phyloP scores from a whole-genome alignment of 2,329 filamentous ascomycete genomes.

The Stemphylium lycopersici region DNA sequence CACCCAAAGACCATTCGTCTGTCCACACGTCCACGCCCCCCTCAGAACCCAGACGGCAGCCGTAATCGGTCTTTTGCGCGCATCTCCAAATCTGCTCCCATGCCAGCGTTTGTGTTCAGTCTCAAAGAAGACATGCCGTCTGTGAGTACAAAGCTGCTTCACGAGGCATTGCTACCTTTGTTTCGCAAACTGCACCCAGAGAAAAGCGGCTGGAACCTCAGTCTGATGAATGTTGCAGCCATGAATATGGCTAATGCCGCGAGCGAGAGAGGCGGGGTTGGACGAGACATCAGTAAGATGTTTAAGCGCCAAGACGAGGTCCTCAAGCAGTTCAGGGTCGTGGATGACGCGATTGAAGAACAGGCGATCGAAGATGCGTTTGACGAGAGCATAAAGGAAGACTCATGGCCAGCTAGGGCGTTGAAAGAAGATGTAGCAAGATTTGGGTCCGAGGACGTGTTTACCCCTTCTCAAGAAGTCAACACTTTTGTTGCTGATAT shows the following conservation, averaged over 20 bases:
- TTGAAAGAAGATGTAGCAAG: conserved; percentile 1
- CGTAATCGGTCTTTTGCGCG: conserved; percentile 68
- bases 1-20: conserved; percentile 82
- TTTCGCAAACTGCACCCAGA: conserved; percentile 77
- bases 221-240: conserved; percentile 84
- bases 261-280: conserved; percentile 55
- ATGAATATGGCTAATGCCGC: conserved; percentile 74
- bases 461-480: conserved; percentile 33
- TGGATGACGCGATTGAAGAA: conserved; percentile 3
- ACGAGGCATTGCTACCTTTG: conserved; percentile 71
- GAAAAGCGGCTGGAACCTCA: conserved; percentile 75
- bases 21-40: conserved; percentile 70
- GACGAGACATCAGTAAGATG: conserved; percentile 81
- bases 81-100: conserved; percentile 74
- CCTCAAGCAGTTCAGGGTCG: conserved; percentile 69
- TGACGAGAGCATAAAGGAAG: conserved; percentile 18
- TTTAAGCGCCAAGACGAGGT: conserved; percentile 76
- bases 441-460: conserved; percentile 42
- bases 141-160: conserved; percentile 71
- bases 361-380: too few relatives aligned
- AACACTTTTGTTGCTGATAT: conserved; percentile 21
- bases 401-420: conserved; percentile 21
- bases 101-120: conserved; percentile 77
- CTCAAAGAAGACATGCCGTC: conserved; percentile 63
- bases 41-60: conserved; percentile 59